Conservation (phyloP, 805 yeast genomes). For the Metschnikowia baotianmanensis region DNA sequence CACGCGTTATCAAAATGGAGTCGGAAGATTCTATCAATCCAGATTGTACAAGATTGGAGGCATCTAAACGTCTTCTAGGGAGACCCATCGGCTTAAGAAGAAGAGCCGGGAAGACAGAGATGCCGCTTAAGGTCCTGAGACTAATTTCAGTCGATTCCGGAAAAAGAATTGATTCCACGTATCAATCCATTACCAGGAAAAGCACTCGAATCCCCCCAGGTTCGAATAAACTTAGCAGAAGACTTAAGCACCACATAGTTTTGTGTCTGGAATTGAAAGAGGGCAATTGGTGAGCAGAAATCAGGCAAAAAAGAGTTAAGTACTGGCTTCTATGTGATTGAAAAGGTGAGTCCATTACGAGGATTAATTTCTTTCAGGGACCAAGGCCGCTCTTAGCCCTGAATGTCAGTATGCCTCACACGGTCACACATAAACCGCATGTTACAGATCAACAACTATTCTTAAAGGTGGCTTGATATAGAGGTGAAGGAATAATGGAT, state of each 20-base stretch:
- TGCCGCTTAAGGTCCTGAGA: neutral
- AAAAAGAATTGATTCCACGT: constrained; percentile 3
- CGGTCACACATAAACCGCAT: no score
- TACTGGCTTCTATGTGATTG: no score
- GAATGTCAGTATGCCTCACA: no score
- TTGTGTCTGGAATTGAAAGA: neutral
- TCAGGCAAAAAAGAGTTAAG: no score
- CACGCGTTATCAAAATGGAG: neutral
- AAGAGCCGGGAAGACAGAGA: neutral
- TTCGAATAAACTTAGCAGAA: constrained; percentile 9
- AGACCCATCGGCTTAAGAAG: constrained; percentile 9
- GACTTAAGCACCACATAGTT: constrained; percentile 5
- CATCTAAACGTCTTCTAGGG: neutral
- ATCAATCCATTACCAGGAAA: neutral
- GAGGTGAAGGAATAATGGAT: no score
- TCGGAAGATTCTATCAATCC: no score
- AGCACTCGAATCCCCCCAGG: constrained; percentile 11
- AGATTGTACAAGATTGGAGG: neutral
- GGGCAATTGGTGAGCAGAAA: no score
- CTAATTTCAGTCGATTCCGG: neutral
- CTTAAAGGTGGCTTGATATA: no score
- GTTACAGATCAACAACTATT: no score
- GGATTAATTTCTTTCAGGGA: no score
- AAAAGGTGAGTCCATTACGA: no score
- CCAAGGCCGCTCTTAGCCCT: no score